These are phyloP conservation scores for Saturnispora diversa DNA, from an alignment of 805 yeast genomes.

Conservation along the genomic window DNA sequence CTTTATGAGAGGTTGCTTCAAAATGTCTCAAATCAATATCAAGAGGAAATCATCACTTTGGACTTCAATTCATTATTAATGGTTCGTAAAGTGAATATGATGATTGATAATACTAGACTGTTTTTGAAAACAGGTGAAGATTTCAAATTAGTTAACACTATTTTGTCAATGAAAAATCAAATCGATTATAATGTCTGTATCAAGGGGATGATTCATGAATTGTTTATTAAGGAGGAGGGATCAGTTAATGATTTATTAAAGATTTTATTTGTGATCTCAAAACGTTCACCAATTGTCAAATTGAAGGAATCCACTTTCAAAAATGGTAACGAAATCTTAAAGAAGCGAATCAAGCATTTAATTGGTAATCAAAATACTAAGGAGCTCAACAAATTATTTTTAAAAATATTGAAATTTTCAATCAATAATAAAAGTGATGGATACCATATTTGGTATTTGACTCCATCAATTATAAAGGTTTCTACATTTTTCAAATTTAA, in stretches of 20 bases:
- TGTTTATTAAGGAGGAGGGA: not conserved
- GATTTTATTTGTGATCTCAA: not conserved
- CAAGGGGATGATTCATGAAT: not conserved
- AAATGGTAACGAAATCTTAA: not conserved
- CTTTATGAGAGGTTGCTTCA: not conserved
- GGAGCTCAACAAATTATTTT: not conserved
- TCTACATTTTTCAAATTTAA: not conserved
- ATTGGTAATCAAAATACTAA: not conserved
- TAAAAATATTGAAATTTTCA: not conserved
- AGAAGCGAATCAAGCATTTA: not conserved
- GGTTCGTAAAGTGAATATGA: not conserved
- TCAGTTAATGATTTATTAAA: not conserved
- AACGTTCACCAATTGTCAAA: not conserved
- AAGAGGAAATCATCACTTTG: not conserved
- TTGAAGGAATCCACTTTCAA: slow-evolving; percentile 1
- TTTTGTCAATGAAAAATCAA: not conserved
- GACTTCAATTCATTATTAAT: not conserved
- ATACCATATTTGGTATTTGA: not conserved
- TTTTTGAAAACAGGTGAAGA: not conserved
- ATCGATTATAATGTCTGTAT: not conserved
- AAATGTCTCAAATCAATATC: not conserved
- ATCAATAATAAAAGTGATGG: not conserved
- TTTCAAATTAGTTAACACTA: not conserved
- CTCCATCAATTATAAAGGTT: slow-evolving; percentile 1
- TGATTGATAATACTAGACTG: not conserved